A percentile compares a stretch with the other conserved stretches of the same genome.
These are phyloP conservation scores for Cryphonectria naterciae DNA, from an alignment of 2,329 filamentous ascomycete species.

Conservation along the genomic window DNA sequence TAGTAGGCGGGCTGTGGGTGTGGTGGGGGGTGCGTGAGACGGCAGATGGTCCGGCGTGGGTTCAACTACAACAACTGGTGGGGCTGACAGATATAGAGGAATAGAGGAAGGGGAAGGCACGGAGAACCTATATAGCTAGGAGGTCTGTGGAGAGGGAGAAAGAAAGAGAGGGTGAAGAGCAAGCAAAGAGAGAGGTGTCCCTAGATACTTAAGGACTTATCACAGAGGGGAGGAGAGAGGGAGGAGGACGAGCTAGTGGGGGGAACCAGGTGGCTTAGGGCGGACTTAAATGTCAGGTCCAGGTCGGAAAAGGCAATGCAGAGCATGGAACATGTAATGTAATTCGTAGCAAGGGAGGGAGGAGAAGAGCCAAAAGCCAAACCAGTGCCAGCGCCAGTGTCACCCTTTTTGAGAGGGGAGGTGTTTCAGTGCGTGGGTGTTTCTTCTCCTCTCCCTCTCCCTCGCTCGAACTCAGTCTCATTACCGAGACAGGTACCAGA, in stretches of 20 bases:
- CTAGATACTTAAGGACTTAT: neutral
- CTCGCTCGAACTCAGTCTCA: neutral
- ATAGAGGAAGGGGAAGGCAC: neutral
- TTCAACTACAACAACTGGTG: neutral
- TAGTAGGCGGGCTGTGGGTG: neutral
- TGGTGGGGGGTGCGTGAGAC: neutral
- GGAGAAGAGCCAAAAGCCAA: neutral
- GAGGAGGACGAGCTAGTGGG: neutral
- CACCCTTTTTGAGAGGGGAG: neutral
- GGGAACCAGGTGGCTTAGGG: neutral
- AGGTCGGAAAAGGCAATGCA: slow-evolving; percentile 2
- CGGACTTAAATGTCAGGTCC: neutral
- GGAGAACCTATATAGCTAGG: neutral
- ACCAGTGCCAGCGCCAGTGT: neutral
- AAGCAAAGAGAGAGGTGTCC: neutral
- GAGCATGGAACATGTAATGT: slow-evolving; percentile 1
- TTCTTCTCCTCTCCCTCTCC: neutral
- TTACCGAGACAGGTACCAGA: neutral
- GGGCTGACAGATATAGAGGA: neutral
- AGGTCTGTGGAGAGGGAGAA: neutral
- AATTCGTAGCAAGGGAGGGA: slow-evolving; percentile 1
- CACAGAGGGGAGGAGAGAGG: neutral
- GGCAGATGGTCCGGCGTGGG: neutral
- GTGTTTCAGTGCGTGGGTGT: neutral
- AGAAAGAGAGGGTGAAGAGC: neutral